Conservation (phyloP, 345 rosid genomes). For the Zanthoxylum bungeanum region DNA sequence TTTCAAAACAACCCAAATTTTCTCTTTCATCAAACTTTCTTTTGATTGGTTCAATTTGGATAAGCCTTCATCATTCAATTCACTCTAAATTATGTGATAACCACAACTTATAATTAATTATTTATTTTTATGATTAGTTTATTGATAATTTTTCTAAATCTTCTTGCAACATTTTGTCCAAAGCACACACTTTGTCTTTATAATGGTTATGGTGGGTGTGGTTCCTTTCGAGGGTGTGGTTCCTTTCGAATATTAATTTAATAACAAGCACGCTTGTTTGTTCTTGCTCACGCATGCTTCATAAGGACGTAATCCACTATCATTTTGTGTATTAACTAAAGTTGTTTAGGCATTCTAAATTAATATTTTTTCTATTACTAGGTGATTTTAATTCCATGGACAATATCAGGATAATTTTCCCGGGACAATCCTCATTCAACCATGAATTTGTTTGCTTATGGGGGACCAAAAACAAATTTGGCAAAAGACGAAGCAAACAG, state of each 20-base stretch:
- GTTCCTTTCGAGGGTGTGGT: no score
- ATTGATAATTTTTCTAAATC: not conserved
- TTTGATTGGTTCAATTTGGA: slow-evolving; percentile 48
- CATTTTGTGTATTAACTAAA: slow-evolving; percentile 36
- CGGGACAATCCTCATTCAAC: no score
- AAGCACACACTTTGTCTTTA: slow-evolving; percentile 1
- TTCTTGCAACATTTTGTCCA: not conserved
- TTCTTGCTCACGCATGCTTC: slow-evolving; percentile 13
- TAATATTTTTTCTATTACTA: no score
- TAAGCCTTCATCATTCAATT: slow-evolving; percentile 34
- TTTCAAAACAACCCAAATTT: no score
- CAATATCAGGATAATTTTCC: no score
- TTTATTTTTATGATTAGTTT: not conserved
- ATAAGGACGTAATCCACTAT: slow-evolving; percentile 56
- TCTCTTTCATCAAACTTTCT: slow-evolving; percentile 12
- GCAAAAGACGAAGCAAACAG: no score
- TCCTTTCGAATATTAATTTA: slow-evolving; percentile 20
- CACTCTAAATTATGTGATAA: slow-evolving; percentile 12
- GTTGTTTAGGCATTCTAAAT: no score
- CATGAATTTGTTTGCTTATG: no score
- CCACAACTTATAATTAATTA: slow-evolving; percentile 13
- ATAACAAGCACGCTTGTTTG: slow-evolving; percentile 30
- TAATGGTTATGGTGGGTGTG: slow-evolving; percentile 29
- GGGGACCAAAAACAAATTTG: no score
- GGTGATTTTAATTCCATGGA: no score